phyloP scores from a whole-genome alignment of 805 yeast species.

The Tanozyma kutaoensis region DNA sequence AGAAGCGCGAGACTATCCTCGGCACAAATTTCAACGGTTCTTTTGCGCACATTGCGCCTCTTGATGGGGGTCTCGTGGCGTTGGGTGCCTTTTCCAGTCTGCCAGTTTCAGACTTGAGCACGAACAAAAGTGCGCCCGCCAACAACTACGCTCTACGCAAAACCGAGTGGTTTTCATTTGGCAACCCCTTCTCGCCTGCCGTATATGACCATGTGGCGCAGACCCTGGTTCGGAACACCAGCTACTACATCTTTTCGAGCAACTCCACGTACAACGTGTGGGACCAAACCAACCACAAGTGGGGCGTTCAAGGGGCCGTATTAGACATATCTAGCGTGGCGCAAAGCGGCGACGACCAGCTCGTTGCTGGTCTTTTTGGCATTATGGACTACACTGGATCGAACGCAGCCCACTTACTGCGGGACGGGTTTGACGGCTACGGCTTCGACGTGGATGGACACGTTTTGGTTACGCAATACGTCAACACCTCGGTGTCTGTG shows the following conservation, averaged over 20 bases:
- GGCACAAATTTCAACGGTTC: conserved; percentile 20
- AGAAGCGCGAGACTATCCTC: conserved; percentile 3
- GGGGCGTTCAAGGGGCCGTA: conserved; percentile 17
- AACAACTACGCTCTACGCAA: conserved; percentile 24
- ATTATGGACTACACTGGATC: conserved; percentile 16
- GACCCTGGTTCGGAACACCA: conserved; percentile 21
- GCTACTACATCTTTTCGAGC: conserved; percentile 27
- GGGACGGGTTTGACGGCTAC: conserved; percentile 9
- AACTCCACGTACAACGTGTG: conserved; percentile 17
- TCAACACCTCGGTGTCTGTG: conserved; percentile 36
- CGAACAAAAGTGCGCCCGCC: conserved; percentile 12
- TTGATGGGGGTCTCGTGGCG: conserved; percentile 10
- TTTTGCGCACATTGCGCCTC: conserved; percentile 9
- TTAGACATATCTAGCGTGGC: conserved; percentile 19
- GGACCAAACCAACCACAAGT: conserved; percentile 22
- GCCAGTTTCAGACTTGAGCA: conserved; percentile 10
- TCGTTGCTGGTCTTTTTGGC: conserved; percentile 6
- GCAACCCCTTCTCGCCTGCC: conserved; percentile 12
- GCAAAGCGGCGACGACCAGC: conserved; percentile 1
- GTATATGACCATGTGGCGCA: conserved; percentile 18
- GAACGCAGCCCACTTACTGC: conserved; percentile 12
- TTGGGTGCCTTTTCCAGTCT: conserved; percentile 20
- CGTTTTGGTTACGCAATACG: conserved; percentile 22
- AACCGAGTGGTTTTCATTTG: conserved; percentile 31
- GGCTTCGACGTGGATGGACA: conserved; percentile 10